Conservation (phyloP, 768 basidiomycete genomes). For the Leccinum longicurvipes region DNA sequence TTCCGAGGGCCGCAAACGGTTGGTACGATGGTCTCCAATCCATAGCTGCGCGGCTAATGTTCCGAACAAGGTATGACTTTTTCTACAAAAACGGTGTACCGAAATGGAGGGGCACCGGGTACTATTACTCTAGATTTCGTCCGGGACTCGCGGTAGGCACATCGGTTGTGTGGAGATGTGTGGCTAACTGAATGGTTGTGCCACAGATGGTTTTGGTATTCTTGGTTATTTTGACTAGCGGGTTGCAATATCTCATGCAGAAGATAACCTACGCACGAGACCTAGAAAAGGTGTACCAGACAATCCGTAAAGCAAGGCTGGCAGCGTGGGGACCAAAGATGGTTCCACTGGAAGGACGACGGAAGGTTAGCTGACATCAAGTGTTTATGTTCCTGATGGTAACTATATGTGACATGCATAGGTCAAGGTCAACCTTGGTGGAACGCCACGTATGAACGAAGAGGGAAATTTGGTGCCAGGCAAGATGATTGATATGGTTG, state of each 20-base stretch:
- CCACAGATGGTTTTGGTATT: conserved; percentile 72
- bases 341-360: conserved; percentile 55
- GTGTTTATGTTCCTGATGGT: not conserved
- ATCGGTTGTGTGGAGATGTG: not conserved
- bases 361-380: conserved; percentile 52
- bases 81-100: conserved; percentile 99
- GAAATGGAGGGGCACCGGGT: conserved; percentile 92
- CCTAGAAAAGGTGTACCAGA: conserved; percentile 59
- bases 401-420: conserved; percentile 27
- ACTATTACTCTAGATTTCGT: conserved; percentile 94
- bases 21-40: conserved; percentile 26
- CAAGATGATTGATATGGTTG: conserved; percentile 74
- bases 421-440: conserved; percentile 73
- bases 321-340: conserved; percentile 84
- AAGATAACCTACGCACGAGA: conserved; percentile 74
- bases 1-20: conserved; percentile 73
- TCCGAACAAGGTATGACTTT: conserved; percentile 66
- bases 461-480: conserved; percentile 50
- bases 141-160: conserved; percentile 77
- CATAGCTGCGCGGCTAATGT: not conserved
- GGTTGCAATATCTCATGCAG: conserved; percentile 79
- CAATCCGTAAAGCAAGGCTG: conserved; percentile 57
- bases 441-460: conserved; percentile 46
- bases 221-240: conserved; percentile 72
- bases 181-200: conserved; percentile 1